These are phyloP conservation scores for Nemania sp. DNA, from an alignment of 2,329 filamentous ascomycete species.

Conservation along the genomic window DNA sequence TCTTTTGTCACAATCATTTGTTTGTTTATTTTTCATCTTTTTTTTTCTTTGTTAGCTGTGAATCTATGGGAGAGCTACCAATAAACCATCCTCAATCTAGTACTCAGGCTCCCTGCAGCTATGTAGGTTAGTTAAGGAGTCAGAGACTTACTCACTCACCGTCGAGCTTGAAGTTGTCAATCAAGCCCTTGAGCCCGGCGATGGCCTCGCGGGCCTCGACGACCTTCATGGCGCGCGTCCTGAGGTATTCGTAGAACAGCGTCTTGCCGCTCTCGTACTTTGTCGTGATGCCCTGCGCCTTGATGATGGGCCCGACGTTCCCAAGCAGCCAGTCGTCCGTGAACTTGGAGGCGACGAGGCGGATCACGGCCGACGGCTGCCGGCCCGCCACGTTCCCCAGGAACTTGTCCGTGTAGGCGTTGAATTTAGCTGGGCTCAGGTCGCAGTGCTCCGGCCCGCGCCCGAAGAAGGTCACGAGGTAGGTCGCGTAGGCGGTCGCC, in stretches of 20 bases:
- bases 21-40: no score
- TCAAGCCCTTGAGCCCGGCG: no score
- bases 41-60: no score
- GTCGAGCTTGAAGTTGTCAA: background rate
- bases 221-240: background rate
- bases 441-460: no score
- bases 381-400: background rate
- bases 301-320: background rate
- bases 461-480: background rate
- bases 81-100: no score
- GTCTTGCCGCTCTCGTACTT: background rate
- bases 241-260: background rate
- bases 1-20: no score
- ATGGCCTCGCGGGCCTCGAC: background rate
- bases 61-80: no score
- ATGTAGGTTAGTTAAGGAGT: no score
- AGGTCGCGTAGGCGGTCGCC: background rate
- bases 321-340: background rate
- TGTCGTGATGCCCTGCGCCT: background rate
- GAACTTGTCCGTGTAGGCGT: background rate
- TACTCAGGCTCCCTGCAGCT: no score
- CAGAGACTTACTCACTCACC: no score
- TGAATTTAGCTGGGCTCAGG: background rate
- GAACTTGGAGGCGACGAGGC: background rate
- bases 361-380: background rate